Conservation (phyloP, 768 basidiomycete genomes). For the Mrakia frigida region DNA sequence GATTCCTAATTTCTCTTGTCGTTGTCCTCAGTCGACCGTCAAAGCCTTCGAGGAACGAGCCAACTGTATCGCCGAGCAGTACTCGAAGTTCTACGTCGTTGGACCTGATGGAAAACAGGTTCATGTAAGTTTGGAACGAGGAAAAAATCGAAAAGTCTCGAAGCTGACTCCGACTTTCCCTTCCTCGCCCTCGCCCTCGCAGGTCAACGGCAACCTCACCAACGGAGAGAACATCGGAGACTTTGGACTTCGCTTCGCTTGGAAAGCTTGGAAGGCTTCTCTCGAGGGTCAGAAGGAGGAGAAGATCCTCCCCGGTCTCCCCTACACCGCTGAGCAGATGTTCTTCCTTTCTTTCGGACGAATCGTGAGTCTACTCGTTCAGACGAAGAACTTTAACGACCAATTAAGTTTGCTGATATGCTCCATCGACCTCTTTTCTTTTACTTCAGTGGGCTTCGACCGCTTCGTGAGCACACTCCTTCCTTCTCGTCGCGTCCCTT, state of each 20-base stretch:
- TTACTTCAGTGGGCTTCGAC: constrained; percentile 8
- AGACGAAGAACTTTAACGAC: too few species aligned
- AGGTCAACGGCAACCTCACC: constrained; percentile 69
- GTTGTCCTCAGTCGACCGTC: constrained; percentile 53
- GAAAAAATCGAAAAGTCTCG: not conserved
- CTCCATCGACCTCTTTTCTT: not conserved
- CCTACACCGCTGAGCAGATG: constrained; percentile 65
- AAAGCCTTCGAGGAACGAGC: constrained; percentile 74
- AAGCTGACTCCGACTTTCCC: not conserved
- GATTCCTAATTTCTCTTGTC: not conserved
- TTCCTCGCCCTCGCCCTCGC: not conserved
- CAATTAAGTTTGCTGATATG: too few species aligned
- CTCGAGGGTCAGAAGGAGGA: constrained; percentile 48
- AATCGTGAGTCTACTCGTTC: too few species aligned
- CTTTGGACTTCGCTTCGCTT: constrained; percentile 51
- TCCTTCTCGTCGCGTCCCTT: not conserved
- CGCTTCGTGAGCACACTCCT: not conserved
- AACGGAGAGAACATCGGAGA: constrained; percentile 91
- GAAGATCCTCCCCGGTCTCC: constrained; percentile 70
- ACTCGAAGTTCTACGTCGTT: constrained; percentile 70
- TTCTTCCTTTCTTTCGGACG: constrained; percentile 89
- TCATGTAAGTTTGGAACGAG: constrained; percentile 45
- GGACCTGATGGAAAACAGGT: constrained; percentile 79
- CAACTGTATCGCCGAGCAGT: constrained; percentile 86
- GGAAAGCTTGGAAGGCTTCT: constrained; percentile 84